A percentile compares a stretch with the other conserved stretches of the same genome.
These are phyloP conservation scores for Bruguiera hainesii DNA, from an alignment of 441 rosid species.

Conservation along the genomic window DNA sequence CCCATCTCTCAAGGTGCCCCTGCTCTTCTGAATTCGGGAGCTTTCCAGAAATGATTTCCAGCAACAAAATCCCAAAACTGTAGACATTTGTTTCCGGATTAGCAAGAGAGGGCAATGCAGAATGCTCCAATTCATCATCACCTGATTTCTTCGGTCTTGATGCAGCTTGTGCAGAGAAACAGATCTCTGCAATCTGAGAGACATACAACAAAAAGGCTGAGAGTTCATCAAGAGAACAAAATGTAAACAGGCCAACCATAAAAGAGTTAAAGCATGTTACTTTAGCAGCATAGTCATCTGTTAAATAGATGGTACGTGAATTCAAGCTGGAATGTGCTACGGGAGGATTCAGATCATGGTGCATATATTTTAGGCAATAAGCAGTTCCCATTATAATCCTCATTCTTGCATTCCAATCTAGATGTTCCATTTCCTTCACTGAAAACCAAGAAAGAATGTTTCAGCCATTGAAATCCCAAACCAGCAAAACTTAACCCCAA, in stretches of 20 bases:
- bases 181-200: conserved; percentile 57
- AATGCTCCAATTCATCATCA: conserved; percentile 42
- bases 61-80: conserved; percentile 65
- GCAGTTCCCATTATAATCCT: conserved; percentile 76
- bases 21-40: conserved; percentile 62
- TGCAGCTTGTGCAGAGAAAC: conserved; percentile 30
- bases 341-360: conserved; percentile 77
- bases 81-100: conserved; percentile 70
- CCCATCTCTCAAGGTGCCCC: conserved; percentile 80
- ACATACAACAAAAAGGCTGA: background rate
- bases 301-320: conserved; percentile 43
- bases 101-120: conserved; percentile 45
- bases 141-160: conserved; percentile 33
- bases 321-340: conserved; percentile 41
- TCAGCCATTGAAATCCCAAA: conserved; percentile 17
- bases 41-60: conserved; percentile 83
- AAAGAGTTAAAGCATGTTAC: conserved; percentile 20
- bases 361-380: conserved; percentile 77
- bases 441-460: conserved; percentile 22
- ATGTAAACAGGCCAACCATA: background rate
- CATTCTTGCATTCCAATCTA: conserved; percentile 76
- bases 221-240: background rate
- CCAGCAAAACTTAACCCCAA: background rate
- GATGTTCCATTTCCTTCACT: conserved; percentile 81
- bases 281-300: conserved; percentile 91